Base-by-base conservation (phyloP, 371 early-diverging fungal genomes). In the Rhizopus arrhizus region DNA sequence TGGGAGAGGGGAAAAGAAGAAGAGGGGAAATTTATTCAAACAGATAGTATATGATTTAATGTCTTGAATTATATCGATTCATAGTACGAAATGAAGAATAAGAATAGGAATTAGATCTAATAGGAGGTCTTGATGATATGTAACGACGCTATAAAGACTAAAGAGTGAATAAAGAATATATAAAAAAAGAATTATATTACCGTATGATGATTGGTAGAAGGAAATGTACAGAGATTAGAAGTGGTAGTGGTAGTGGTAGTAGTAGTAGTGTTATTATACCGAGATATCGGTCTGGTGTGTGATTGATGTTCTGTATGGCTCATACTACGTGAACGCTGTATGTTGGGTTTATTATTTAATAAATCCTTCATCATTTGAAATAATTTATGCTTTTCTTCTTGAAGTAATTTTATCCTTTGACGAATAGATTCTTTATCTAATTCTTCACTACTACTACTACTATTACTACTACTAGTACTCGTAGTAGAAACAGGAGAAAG, bases 281-380 rank as follows among this genome's bases (percentile, higher is more conserved):
- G 68, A 58, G 68, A 60, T 48, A 53, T 41, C 54, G 61, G 67
- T 55, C 63, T 53, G 54, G 40, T 56, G 55, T 48, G 55, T 40
- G 6, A 1, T 36, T 0, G 11, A 36, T 36, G 36, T 36, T 64
- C 64, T 58, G 33, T 53, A 48, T 57, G 59, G 52, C 61, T 66
- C 33, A 62, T 62, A 48, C 67, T 66, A 34, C 67, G 67, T 62
- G 67, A 66, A 58, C 67, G 61, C 33, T 36, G 43, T n/a, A 7
- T 33, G 48, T 32, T 59, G 41, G 31, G 56, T 63, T 13, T 61
- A 43, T 13, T 70, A 61, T 22, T 22, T 36, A 76, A 40, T 46
- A 77, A 53, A 31, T 67, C 65, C 49, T 72, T 77, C 73, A 77
- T 71, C 48, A 60, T 58, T 56, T 73, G 77, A 48, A 77, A 77